phyloP scores from a whole-genome alignment of 192 early-diverging fungal genomes.

The Oehlia diaphana region DNA sequence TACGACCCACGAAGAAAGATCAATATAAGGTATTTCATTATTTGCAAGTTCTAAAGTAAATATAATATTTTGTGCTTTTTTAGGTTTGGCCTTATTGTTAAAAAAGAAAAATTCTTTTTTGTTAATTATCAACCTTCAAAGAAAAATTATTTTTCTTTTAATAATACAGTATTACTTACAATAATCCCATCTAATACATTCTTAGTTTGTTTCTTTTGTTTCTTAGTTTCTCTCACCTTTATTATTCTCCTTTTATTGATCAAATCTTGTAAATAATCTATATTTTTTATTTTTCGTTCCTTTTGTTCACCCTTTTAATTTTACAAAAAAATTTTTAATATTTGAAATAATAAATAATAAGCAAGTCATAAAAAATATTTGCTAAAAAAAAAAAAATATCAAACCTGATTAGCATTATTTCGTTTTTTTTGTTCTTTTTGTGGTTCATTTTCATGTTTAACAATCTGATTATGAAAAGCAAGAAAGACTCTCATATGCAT shows the following conservation, averaged over 20 bases:
- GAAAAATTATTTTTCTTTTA: background rate
- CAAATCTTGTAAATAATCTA: background rate
- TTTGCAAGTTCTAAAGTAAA: background rate
- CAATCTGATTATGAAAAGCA: background rate
- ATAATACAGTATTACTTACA: background rate
- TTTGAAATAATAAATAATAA: background rate
- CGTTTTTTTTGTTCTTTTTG: background rate
- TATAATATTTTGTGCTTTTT: background rate
- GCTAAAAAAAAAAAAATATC: background rate
- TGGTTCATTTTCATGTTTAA: background rate
- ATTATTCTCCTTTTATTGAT: background rate
- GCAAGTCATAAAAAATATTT: background rate
- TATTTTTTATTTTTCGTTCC: background rate
- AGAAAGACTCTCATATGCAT: background rate
- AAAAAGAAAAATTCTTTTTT: background rate
- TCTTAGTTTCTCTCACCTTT: background rate
- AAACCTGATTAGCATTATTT: background rate
- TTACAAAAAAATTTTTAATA: background rate
- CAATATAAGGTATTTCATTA: background rate
- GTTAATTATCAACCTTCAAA: background rate
- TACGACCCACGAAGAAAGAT: background rate
- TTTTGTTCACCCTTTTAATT: background rate
- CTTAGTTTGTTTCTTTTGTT: background rate
- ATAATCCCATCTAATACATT: background rate
- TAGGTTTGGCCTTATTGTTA: background rate